Evolutionary conservation across 306 rosid species (phyloP).

Genomic region (Parietaria judaica): DNA sequence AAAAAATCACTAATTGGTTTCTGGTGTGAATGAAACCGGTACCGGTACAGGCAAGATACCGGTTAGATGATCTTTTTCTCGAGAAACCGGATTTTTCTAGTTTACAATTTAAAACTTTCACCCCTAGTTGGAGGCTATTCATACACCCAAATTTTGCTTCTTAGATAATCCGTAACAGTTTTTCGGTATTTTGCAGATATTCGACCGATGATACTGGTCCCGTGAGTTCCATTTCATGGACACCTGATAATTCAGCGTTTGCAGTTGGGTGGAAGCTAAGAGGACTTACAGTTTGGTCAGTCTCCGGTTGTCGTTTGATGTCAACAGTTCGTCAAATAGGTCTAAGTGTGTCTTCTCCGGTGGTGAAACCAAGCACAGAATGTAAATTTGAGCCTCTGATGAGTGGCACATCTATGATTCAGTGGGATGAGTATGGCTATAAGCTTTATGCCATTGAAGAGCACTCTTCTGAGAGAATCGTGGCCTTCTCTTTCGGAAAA

Average conservation of each 20-base stretch:
- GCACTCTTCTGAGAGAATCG: constrained; percentile 62
- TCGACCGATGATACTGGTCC: constrained; percentile 90
- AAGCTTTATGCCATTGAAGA: constrained; percentile 82
- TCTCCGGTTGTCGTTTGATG: constrained; percentile 97
- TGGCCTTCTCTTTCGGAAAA: constrained; percentile 91
- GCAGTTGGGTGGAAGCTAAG: constrained; percentile 96
- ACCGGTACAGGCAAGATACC: too few species aligned
- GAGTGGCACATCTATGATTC: constrained; percentile 86
- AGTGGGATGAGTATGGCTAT: constrained; percentile 94
- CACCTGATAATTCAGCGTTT: constrained; percentile 96
- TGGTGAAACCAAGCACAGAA: constrained; percentile 68
- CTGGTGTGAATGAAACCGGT: too few species aligned
- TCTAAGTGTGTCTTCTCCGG: constrained; percentile 80
- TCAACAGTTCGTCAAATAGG: constrained; percentile 88
- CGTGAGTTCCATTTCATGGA: constrained; percentile 93
- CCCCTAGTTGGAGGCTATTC: neutral
- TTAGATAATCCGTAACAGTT: constrained; percentile 14
- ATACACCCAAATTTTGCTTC: constrained; percentile 8
- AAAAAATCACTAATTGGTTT: too few species aligned
- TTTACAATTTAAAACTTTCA: constrained; percentile 8
- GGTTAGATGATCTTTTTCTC: too few species aligned
- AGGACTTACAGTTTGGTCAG: constrained; percentile 97
- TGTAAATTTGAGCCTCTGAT: constrained; percentile 79
- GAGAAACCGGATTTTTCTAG: too few species aligned
- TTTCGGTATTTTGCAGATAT: constrained; percentile 52